phyloP scores from a whole-genome alignment of 176 grass and related monocot species.

The Cenchrus fungigraminus region DNA sequence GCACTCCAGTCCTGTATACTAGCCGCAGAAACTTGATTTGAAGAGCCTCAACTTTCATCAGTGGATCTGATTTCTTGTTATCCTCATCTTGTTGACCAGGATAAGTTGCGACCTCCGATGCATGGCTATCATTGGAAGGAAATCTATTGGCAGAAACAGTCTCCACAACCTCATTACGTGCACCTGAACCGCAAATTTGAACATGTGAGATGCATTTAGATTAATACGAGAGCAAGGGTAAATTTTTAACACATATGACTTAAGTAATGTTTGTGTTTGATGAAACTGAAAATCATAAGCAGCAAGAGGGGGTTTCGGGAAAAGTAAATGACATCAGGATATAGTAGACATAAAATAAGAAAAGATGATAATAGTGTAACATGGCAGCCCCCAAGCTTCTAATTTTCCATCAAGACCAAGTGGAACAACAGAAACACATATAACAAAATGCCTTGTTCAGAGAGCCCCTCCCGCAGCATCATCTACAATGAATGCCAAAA shows the following conservation, averaged over 20 bases:
- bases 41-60: conserved; percentile 66
- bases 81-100: conserved; percentile 40
- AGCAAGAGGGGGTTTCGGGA: not conserved
- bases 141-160: conserved; percentile 34
- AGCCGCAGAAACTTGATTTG: conserved; percentile 79
- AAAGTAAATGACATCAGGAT: conserved; percentile 3
- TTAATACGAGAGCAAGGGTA: not conserved
- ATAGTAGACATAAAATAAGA: conserved; percentile 6
- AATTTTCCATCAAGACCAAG: not conserved
- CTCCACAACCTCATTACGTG: conserved; percentile 29
- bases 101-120: conserved; percentile 39
- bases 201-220: not conserved
- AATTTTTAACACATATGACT: not conserved
- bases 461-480: not conserved
- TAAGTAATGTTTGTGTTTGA: not conserved
- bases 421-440: not conserved
- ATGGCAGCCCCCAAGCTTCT: no score
- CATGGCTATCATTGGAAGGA: conserved; percentile 12
- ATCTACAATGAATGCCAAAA: not conserved
- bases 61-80: conserved; percentile 43
- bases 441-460: not conserved
- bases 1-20: conserved; percentile 55
- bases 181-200: conserved; percentile 39
- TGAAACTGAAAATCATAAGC: not conserved
- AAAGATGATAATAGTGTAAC: not conserved